phyloP scores from a whole-genome alignment of 208 protist species.

The Leishmania arabica region DNA sequence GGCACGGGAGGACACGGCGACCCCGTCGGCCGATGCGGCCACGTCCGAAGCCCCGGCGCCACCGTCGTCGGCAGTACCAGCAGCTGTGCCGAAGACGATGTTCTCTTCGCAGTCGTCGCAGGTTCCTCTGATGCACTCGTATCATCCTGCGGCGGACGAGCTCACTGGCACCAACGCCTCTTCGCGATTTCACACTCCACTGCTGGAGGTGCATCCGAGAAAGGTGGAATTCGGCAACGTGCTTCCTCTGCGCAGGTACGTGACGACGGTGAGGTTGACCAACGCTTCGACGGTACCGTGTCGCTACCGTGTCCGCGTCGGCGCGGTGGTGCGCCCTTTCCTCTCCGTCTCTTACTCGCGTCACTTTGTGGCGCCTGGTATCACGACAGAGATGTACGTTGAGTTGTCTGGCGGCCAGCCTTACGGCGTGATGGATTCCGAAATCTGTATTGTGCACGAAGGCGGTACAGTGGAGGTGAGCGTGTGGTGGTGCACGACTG shows the following conservation, averaged over 20 bases:
- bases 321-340: conserved; percentile 25
- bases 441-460: conserved; percentile 50
- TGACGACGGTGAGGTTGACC: conserved; percentile 44
- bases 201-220: conserved; percentile 26
- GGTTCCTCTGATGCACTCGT: conserved; percentile 37
- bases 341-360: conserved; percentile 59
- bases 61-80: background rate
- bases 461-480: conserved; percentile 39
- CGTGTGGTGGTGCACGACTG: conserved; percentile 43
- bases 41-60: background rate
- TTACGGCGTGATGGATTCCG: conserved; percentile 27
- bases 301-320: conserved; percentile 66
- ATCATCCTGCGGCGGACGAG: conserved; percentile 4
- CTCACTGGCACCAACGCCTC: conserved; percentile 25
- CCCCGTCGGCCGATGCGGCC: background rate
- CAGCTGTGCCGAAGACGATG: background rate
- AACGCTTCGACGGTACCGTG: conserved; percentile 84
- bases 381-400: conserved; percentile 56
- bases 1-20: background rate
- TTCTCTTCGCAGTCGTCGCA: background rate
- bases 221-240: conserved; percentile 61
- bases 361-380: conserved; percentile 77
- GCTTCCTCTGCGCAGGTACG: conserved; percentile 47
- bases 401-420: conserved; percentile 62
- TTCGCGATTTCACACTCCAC: conserved; percentile 22